Evolutionary conservation across 2,329 filamentous ascomycete species (phyloP), one percentile per base, ranked within the genome.

Genomic region (Nemania diffusa): DNA sequence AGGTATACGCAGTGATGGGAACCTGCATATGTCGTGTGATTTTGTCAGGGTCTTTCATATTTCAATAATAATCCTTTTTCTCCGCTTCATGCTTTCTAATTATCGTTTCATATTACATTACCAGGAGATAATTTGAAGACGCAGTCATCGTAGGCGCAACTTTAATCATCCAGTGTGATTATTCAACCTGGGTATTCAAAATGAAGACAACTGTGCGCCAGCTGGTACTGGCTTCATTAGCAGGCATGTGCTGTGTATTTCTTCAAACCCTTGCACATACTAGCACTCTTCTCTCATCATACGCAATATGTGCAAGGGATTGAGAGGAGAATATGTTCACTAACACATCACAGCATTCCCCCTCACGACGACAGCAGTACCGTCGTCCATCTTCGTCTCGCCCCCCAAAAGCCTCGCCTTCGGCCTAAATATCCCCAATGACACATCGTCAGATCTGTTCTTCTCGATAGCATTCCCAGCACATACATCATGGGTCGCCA

Each of bases 361-460:
- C 13, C 63, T 65, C 9, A 62, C 64, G 17, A 57, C 65, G 29
- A 69, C 67, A 46, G 65, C 67, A 40, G 66, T 67, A 50, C 65
- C 73, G 17, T 64, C 71, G 5, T 75, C 75, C 26, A 65, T 75
- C 57, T 78, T 78, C 68, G 65, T 77, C 66, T 71, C 75, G 1
- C 75, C 74, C 1, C 34, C 66, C 5, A 58, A 59, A 9, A 75
- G 78, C 58, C 81, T 81, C 1, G 91, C 91, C 7, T 84, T 87
- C 64, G 88, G 87, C 22, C 74, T 97, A 9, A 94, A 97, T 77
- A 82, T 97, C 51, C 92, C 94, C 65, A 95, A 90, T 77, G 91
- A 83, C 63, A 11, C 57, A 17, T 79, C 79, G 26, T 71, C 80
- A 51, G 81, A 87, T 71, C 73, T 88, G 44, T 88, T 83, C 78